Evolutionary conservation across 306 rosid genomes (phyloP), one percentile per base, ranked within the genome.

Genomic region (Erythrophleum fordii): DNA sequence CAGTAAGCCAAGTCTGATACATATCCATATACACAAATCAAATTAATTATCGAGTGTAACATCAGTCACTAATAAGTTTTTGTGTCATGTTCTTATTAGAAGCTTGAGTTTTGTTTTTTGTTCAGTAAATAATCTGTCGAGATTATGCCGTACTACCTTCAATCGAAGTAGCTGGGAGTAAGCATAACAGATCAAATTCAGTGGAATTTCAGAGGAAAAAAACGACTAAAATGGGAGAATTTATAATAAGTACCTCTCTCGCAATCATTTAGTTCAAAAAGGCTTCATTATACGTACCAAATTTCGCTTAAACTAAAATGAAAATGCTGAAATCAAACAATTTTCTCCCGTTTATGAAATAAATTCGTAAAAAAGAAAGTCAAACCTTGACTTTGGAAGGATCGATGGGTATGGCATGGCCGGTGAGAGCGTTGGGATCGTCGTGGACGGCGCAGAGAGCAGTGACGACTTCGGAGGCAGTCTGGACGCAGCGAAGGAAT

Each of bases 401-500:
- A 17, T 87, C 88, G 11, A 75, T 59, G 14, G 80, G 9, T 20
- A 84, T 59, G 69, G 16, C 55, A 28, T 64, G 69, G 23, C 34
- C 46, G 10, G 65, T 26, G 68, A 4, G 23, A 35, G 45, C 23
- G 22, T 6, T 29, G 10, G 76, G 22, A 35, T 78, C 79, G 11
- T 84, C 81, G 0, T 64, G 80, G 20, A 22, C 5, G 16, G 90
- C 77, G 56, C 78, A 78, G 72, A 93, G 89, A 0, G 89, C 93
- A 8, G 76, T 11, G 39, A 86, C 76, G 23, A 83, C 84, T 75
- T 87, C 78, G 3, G 42, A 69, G 60, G 99, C 94, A 61, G 99
- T 91, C 83, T 95, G 91, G 44, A 93, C 77, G 80, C 99, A 93
- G 37, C 99, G 99, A 41, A 91, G 81, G 73, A 95, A 95, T 0